phyloP scores from a whole-genome alignment of 2,329 filamentous ascomycete genomes.

The Xylaria multiplex region DNA sequence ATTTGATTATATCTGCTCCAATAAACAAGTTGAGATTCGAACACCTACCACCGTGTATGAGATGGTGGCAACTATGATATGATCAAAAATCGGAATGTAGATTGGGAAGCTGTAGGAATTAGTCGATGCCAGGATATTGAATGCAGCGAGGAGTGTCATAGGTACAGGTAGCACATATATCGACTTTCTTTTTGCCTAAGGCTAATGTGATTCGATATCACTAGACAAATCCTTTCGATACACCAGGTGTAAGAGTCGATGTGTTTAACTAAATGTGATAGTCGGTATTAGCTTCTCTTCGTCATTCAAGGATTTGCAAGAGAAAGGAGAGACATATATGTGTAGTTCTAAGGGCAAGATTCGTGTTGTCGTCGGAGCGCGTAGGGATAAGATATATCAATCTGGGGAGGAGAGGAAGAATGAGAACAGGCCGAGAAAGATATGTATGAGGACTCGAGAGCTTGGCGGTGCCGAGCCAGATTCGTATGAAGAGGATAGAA shows the following conservation, averaged over 20 bases:
- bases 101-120: not conserved
- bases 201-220: not conserved
- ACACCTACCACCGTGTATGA: not conserved
- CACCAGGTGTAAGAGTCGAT: not conserved
- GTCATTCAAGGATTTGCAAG: not conserved
- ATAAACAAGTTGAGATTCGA: not conserved
- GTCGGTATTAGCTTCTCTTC: not conserved
- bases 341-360: too few species aligned
- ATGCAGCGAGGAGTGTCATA: not conserved
- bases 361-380: too few species aligned
- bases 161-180: not conserved
- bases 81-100: not conserved
- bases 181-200: not conserved
- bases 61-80: not conserved
- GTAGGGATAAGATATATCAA: too few species aligned
- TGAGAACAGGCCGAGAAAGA: too few species aligned
- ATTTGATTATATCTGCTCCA: not conserved
- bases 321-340: too few species aligned
- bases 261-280: not conserved
- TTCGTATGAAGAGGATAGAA: too few species aligned
- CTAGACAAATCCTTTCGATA: not conserved
- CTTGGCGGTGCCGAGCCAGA: too few species aligned
- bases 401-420: too few species aligned
- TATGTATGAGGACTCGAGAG: too few species aligned
- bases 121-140: not conserved